A percentile compares a stretch with the other conserved stretches of the same genome.
These are phyloP conservation scores for Zygotorulaspora chibaensis DNA, from an alignment of 805 yeast genomes.

Conservation along the genomic window DNA sequence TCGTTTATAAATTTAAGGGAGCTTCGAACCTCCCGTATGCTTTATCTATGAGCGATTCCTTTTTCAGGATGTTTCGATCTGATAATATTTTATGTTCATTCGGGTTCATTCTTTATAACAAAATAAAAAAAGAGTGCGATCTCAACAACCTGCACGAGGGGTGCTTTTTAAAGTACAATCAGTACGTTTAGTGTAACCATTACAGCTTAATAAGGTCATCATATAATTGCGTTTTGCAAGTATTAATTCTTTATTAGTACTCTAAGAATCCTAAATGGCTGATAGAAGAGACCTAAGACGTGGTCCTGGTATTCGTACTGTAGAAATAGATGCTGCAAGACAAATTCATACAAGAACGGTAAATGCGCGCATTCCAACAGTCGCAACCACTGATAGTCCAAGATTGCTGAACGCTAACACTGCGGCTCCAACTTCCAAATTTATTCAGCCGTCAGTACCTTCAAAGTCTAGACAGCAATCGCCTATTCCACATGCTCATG, in stretches of 20 bases:
- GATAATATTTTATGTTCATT: background rate
- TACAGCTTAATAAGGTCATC: too few relatives aligned
- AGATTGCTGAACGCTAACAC: background rate
- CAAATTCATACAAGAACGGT: constrained; percentile 49
- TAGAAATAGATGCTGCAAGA: constrained; percentile 58
- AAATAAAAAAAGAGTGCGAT: background rate
- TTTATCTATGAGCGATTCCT: background rate
- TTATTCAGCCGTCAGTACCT: background rate
- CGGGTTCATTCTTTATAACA: background rate
- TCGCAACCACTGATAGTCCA: background rate
- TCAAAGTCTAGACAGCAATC: background rate
- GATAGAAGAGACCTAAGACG: constrained; percentile 8
- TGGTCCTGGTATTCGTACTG: constrained; percentile 44
- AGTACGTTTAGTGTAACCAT: background rate
- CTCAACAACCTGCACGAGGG: background rate
- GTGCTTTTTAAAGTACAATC: background rate
- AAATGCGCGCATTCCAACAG: constrained; percentile 32
- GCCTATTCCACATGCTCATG: constrained; percentile 1
- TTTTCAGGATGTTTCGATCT: background rate
- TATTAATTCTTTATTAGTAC: too few relatives aligned
- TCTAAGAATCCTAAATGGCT: constrained; percentile 4
- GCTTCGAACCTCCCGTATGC: background rate
- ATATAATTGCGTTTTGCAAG: too few relatives aligned
- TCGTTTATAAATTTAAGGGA: background rate
- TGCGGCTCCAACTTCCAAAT: background rate